A percentile compares a stretch with the other conserved stretches of the same genome.
Evolutionary conservation across 257 asterid genomes (phyloP).

Genomic region (Solanum pinnatisectum): DNA sequence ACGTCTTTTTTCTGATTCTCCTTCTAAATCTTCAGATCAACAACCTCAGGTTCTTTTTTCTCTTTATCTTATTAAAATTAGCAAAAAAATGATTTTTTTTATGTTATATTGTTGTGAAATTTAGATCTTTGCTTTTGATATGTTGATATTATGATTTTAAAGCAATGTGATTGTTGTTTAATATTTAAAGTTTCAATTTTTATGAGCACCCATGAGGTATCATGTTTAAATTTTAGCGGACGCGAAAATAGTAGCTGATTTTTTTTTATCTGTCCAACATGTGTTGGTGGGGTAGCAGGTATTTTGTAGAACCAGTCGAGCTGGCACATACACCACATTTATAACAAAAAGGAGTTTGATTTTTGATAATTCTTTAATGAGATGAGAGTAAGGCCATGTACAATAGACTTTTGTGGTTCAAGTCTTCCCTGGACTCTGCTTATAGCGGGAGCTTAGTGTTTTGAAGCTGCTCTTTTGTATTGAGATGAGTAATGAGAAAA

Average conservation of each 20-base stretch:
- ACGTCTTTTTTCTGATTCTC: constrained; percentile 64
- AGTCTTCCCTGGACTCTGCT: neutral
- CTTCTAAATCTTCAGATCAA: constrained; percentile 42
- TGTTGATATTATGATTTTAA: neutral
- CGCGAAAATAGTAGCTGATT: neutral
- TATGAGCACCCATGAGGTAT: neutral
- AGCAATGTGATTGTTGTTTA: neutral
- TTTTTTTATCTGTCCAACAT: rapidly evolving
- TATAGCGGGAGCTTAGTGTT: neutral
- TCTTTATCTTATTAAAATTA: neutral
- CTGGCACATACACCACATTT: rapidly evolving
- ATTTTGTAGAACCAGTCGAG: neutral
- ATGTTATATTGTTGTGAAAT: neutral
- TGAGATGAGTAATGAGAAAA: neutral
- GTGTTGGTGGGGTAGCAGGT: neutral
- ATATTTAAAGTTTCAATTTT: neutral
- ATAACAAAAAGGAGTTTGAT: neutral
- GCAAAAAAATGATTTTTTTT: neutral
- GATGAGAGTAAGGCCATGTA: neutral
- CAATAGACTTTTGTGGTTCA: neutral
- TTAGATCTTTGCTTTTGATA: constrained; percentile 7
- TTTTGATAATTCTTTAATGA: neutral
- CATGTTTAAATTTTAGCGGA: neutral
- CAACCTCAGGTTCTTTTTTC: constrained; percentile 2
- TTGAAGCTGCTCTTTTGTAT: neutral